Base-by-base conservation (phyloP, 495 filamentous ascomycete species). In the Viridothelium virens region DNA sequence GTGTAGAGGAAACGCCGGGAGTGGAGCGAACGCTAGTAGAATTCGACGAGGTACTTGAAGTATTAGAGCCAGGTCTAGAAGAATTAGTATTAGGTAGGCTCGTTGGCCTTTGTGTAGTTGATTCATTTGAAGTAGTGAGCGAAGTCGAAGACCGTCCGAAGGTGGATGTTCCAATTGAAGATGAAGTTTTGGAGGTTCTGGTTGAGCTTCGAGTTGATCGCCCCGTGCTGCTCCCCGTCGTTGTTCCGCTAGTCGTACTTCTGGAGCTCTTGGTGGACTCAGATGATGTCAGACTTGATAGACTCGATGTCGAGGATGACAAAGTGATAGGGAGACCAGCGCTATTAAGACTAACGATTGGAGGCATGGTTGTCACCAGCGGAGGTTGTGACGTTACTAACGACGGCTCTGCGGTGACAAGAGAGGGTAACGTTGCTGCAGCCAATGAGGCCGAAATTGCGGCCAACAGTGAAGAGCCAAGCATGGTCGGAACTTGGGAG, bases 331-430 rank as follows among this genome's bases (percentile, higher is more conserved):
- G 53, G 36, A 59, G 53, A 59, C 53, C 53, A 59, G 31, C 25
- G 14, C 53, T 59, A 14, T 59, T 59, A 5, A 59, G 31, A 59
- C 53, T 59, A 31, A 59, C 53, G 7, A 59, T 18, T 34, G 53
- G 53, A 33, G 53, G 53, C 36, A 59, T 3, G 36, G 53, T 34
- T 34, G 53, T 59, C 31, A 59, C 53, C 6, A 59, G 25, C 5
- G 53, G 31, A 59, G 53, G 53, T 14, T 59, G 25, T 9, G 31
- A 34, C 7, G 53, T 59, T 9, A 59, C 31, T 59, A 59, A 59
- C 2, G 53, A 59, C 3, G 53, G 53, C 31, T 59, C 18, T 3
- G 53, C 11, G 36, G 53, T 59, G 14, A 59, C 53, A 14, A 59
- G 53, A 33, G 25, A 34, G 14, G 53, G 11, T 2, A 59, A 36